phyloP scores from a whole-genome alignment of 225 moss, liverwort and hornwort genomes.

The Straminergon stramineum region DNA sequence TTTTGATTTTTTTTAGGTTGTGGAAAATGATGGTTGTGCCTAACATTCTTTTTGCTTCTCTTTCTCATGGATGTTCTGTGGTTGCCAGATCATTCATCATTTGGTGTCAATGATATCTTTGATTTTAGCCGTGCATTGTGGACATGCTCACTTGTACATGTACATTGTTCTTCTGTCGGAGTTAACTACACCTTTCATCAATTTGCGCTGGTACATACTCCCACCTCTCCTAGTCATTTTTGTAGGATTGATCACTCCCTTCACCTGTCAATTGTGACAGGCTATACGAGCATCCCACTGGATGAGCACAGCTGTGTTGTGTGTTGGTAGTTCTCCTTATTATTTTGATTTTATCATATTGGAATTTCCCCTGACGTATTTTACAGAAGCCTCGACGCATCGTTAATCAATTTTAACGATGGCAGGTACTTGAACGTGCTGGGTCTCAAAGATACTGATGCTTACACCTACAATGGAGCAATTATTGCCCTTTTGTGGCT shows the following conservation, averaged over 20 bases:
- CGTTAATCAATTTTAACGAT: not conserved
- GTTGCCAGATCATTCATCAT: slow-evolving; percentile 67
- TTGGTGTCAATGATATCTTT: slow-evolving; percentile 60
- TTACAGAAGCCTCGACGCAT: not conserved
- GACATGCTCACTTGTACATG: slow-evolving; percentile 67
- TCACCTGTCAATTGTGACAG: not conserved
- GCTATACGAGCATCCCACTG: not conserved
- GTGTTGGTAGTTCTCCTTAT: not conserved
- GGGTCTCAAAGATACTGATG: slow-evolving; percentile 34
- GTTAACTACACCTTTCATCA: slow-evolving; percentile 81
- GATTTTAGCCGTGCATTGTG: slow-evolving; percentile 54
- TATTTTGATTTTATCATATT: not conserved
- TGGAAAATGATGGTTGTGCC: not conserved
- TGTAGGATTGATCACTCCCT: not conserved
- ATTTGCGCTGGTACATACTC: slow-evolving; percentile 64
- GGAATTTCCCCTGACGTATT: not conserved
- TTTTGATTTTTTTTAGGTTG: not conserved
- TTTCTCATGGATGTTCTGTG: not conserved
- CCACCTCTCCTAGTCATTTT: not conserved
- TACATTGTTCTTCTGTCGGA: slow-evolving; percentile 81
- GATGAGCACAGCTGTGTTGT: not conserved
- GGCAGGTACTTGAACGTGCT: slow-evolving; percentile 52
- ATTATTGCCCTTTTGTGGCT: slow-evolving; percentile 65
- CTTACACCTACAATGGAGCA: slow-evolving; percentile 44
- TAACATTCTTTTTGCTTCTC: not conserved